Base-by-base conservation (phyloP, 2,329 filamentous ascomycete species). In the Plectosphaerella sp. region DNA sequence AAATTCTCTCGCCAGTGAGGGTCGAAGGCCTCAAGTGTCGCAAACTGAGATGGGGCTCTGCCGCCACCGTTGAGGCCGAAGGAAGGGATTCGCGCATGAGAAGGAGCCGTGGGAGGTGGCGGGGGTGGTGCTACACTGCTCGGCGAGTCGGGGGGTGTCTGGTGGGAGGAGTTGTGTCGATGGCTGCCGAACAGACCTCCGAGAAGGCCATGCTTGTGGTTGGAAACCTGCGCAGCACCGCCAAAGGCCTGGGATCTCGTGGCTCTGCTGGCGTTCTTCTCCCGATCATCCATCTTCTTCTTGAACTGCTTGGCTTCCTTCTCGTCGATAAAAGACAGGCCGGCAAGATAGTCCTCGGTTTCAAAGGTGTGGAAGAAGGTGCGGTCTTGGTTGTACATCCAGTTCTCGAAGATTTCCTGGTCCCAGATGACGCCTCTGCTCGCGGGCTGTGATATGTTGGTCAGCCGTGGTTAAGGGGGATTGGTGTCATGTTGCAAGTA, bases 351-450 rank as follows among this genome's bases (percentile, higher is more conserved):
- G 57, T 95, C 86, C 71, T 97, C 92, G 52, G 96, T 81, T 73
- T 99, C 94, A 67, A 99, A 99, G 6, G 90, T 91, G 72, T 97
- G 92, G 73, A 99, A 99, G 73, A 97, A 99, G 54, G 90, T 93
- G 56, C 94, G 87, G 68, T 99, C 94, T 66, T 97, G 93, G 72
- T 97, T 96, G 77, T 97, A 99, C 57, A 80, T 78, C 79, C 96
- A 97, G 48, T 85, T 86, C 61, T 99, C 93, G 73, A 96, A 99
- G 62, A 99, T 91, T 72, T 99, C 94, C 73, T 97, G 93, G 64
- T 96, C 92, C 91, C 91, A 97, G 63, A 97, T 87, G 48, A 97
- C 91, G 53, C 93, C 92, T 66, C 88, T 83, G 65, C 84, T 86
- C 48, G 87, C 77, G 52, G 90, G 80, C 87, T 93, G 65, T 45